Evolutionary conservation across 2,329 filamentous ascomycete genomes (phyloP).

Genomic region (Alternaria triticimaculans): DNA sequence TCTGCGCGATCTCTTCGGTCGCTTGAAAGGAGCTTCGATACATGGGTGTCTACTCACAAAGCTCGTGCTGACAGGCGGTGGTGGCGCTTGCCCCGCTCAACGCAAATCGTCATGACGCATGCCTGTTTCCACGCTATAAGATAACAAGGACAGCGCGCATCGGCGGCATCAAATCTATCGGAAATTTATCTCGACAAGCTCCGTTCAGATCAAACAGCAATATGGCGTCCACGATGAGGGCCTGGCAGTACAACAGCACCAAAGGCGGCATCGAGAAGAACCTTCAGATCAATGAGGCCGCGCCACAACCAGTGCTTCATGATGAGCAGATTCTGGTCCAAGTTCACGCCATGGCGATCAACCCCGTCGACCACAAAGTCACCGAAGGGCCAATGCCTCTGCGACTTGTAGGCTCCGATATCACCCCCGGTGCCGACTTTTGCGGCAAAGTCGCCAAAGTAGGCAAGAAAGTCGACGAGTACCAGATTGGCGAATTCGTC

Average conservation of each 20-base stretch:
- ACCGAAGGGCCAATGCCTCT: constrained; percentile 55
- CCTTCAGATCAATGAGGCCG: constrained; percentile 55
- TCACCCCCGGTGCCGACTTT: constrained; percentile 59
- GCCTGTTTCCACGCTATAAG: constrained; percentile 1
- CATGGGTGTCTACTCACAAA: background rate
- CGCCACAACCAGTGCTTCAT: constrained; percentile 50
- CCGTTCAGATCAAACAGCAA: background rate
- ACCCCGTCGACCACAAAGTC: constrained; percentile 70
- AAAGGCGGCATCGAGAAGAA: constrained; percentile 60
- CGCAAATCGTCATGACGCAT: constrained; percentile 9
- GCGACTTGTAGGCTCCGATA: constrained; percentile 45
- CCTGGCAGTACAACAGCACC: constrained; percentile 63
- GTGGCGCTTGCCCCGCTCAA: constrained; percentile 8
- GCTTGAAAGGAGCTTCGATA: background rate
- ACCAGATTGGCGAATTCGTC: constrained; percentile 49
- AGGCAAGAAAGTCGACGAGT: constrained; percentile 30
- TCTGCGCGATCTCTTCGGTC: background rate
- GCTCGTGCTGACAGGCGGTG: background rate
- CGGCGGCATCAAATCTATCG: background rate
- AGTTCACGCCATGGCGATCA: constrained; percentile 62
- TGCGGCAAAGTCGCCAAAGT: constrained; percentile 57
- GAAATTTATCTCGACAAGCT: background rate
- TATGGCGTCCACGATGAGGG: constrained; percentile 57
- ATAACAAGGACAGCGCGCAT: background rate
- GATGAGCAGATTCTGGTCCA: constrained; percentile 61